phyloP scores from a whole-genome alignment of 495 filamentous ascomycete genomes.

The Talaromyces borbonicus region DNA sequence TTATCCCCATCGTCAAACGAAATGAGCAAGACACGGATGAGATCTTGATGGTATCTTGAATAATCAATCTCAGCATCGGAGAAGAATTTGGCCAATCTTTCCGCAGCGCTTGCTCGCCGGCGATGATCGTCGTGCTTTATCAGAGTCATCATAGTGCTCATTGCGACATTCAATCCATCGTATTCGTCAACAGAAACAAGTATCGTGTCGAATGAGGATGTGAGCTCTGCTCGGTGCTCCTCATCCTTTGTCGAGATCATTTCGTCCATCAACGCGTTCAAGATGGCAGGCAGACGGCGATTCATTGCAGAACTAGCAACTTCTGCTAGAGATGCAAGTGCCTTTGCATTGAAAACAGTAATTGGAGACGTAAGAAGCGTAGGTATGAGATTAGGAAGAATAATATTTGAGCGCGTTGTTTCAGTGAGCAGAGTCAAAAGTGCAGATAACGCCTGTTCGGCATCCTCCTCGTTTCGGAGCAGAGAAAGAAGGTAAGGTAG shows the following conservation, averaged over 20 bases:
- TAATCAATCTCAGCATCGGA: constrained; percentile 70
- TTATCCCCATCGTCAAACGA: constrained; percentile 82
- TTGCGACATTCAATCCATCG: constrained; percentile 86
- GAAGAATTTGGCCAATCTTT: constrained; percentile 85
- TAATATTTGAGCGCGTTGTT: constrained; percentile 87
- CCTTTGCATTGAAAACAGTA: constrained; percentile 85
- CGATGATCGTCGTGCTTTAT: constrained; percentile 88
- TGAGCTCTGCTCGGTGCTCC: constrained; percentile 62
- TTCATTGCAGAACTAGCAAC: constrained; percentile 86
- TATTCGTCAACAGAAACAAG: constrained; percentile 89
- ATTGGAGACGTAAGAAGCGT: constrained; percentile 87
- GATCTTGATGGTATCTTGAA: constrained; percentile 87
- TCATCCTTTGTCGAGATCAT: constrained; percentile 71
- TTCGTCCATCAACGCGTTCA: constrained; percentile 89
- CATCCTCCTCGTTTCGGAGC: constrained; percentile 72
- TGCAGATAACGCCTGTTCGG: constrained; percentile 85
- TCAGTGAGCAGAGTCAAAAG: constrained; percentile 89
- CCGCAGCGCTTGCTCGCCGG: constrained; percentile 64
- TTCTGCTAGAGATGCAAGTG: constrained; percentile 82
- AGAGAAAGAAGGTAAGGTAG: constrained; percentile 84
- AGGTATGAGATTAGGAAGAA: constrained; percentile 89
- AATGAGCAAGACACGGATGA: constrained; percentile 78
- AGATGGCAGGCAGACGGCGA: constrained; percentile 72
- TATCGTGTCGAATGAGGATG: constrained; percentile 73
- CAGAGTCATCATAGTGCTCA: constrained; percentile 81